These are phyloP conservation scores for Trametes hirsuta DNA, from an alignment of 1,284 basidiomycete genomes.

Conservation along the genomic window DNA sequence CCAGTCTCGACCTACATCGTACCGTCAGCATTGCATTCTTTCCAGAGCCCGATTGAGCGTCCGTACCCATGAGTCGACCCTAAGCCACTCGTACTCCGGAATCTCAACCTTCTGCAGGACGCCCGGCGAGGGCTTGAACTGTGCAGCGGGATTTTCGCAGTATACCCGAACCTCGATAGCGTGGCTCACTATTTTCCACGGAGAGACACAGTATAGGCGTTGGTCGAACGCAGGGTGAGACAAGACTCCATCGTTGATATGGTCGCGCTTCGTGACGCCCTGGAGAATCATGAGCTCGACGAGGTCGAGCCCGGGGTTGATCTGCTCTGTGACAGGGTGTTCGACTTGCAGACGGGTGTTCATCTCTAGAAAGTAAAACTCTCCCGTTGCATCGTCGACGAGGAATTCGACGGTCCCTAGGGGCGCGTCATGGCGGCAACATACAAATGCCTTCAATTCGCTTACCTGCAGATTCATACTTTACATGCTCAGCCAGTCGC, in stretches of 20 bases:
- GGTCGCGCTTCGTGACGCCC: conserved; percentile 43
- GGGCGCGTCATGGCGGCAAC: not conserved
- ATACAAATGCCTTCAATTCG: not conserved
- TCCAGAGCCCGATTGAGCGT: not conserved
- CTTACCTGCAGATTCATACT: conserved; percentile 61
- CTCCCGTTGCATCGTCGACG: conserved; percentile 55
- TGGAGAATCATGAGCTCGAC: conserved; percentile 69
- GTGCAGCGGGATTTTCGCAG: conserved; percentile 63
- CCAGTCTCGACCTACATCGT: conserved; percentile 42
- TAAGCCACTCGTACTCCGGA: conserved; percentile 46
- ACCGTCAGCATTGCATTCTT: not conserved
- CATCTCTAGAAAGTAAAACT: conserved; percentile 78
- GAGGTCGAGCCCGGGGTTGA: conserved; percentile 62
- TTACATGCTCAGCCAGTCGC: conserved; percentile 50
- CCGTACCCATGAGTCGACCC: conserved; percentile 59
- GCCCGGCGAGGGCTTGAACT: conserved; percentile 66
- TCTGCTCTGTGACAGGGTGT: conserved; percentile 68
- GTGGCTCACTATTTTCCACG: conserved; percentile 33
- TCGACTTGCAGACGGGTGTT: conserved; percentile 78
- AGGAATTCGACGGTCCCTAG: conserved; percentile 72
- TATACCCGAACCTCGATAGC: conserved; percentile 72
- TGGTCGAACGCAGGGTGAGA: conserved; percentile 38
- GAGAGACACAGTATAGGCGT: conserved; percentile 32
- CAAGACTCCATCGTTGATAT: conserved; percentile 23
- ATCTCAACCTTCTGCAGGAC: conserved; percentile 60